Base-by-base conservation (phyloP, 2,329 filamentous ascomycete genomes). In the Neofusicoccum kwambonambiense region DNA sequence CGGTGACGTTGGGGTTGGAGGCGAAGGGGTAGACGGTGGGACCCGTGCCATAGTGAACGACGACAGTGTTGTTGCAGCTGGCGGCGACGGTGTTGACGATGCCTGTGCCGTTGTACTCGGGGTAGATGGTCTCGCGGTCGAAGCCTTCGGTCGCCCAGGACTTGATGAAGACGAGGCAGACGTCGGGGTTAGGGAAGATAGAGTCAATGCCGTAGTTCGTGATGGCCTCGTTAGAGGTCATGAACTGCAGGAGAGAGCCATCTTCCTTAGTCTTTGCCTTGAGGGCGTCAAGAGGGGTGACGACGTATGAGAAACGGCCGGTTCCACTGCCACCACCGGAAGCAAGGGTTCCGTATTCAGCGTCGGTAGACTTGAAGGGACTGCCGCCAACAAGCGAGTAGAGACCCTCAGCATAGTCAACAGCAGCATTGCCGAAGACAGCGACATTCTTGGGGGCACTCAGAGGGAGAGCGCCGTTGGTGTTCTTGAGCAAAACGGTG, bases 81-180 rank as follows among this genome's bases (percentile, higher is more conserved):
- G 73, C 70, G 4, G 83, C 79, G 5, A 83, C 79, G 0, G 75
- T 74, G 57, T 67, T 35, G 27, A 67, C 56, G 34, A 67, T 49
- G 7, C 51, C 65, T 3, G 60, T 64, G 61, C 62, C 72, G 65
- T 83, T 74, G 75, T 78, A 81, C 68, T 81, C 79, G 13, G 76
- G 70, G 22, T 73, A 69, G 7, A 83, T 71, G 7, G 72, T 70
- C 4, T 65, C 64, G 31, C 82, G 76, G 67, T 83, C 82, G 17
- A 67, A 72, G 54, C 76, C 80, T 70, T 84, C 82, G 3, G 75
- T 73, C 0, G 81, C 80, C 74, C 75, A 83, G 11, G 72, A 84
- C 83, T 87, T 88, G 65, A 87, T 77, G 74, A 88, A 85, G 37
- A 88, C 85, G 19, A 88, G 77, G 73, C 69, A 81, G 12, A 86